phyloP scores from a whole-genome alignment of 176 grass and related monocot species.

The Triticum timopheevii region DNA sequence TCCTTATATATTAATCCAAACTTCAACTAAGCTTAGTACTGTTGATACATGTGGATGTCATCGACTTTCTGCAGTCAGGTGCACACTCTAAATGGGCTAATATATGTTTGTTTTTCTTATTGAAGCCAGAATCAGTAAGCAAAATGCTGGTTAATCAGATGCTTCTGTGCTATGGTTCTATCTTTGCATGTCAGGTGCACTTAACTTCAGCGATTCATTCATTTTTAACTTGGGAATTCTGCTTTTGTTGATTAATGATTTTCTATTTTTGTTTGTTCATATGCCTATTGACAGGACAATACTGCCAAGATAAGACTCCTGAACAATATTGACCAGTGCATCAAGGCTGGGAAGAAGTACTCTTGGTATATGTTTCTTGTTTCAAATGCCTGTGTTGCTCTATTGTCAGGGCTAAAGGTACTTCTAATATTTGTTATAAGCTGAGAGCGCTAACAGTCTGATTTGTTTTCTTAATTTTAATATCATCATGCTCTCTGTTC shows the following conservation, averaged over 20 bases:
- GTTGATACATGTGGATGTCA: not conserved
- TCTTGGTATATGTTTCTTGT: slow-evolving; percentile 60
- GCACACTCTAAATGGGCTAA: slow-evolving; percentile 33
- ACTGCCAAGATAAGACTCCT: slow-evolving; percentile 68
- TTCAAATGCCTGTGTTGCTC: slow-evolving; percentile 88
- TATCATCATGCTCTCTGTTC: slow-evolving; percentile 17
- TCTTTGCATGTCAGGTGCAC: slow-evolving; percentile 88
- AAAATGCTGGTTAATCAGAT: slow-evolving; percentile 95
- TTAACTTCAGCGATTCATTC: slow-evolving; percentile 23
- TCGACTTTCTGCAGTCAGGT: slow-evolving; percentile 26
- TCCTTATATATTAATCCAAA: not conserved
- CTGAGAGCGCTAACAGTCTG: slow-evolving; percentile 2
- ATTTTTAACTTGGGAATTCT: slow-evolving; percentile 21
- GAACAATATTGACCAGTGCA: slow-evolving; percentile 78
- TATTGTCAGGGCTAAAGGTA: slow-evolving; percentile 92
- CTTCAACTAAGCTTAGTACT: not conserved
- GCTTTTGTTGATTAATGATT: not conserved
- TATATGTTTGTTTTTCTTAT: slow-evolving; percentile 43
- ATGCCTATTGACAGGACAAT: slow-evolving; percentile 60
- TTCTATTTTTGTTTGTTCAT: slow-evolving; percentile 29
- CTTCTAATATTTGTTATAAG: slow-evolving; percentile 30
- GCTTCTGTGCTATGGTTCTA: slow-evolving; percentile 87
- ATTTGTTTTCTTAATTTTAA: slow-evolving; percentile 26
- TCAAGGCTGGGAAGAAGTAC: slow-evolving; percentile 76
- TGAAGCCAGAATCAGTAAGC: slow-evolving; percentile 82